A percentile compares a stretch with the other conserved stretches of the same genome.
Conservation (phyloP, 352 stramenopile species). For the Globisporangium rhizosaccharum region DNA sequence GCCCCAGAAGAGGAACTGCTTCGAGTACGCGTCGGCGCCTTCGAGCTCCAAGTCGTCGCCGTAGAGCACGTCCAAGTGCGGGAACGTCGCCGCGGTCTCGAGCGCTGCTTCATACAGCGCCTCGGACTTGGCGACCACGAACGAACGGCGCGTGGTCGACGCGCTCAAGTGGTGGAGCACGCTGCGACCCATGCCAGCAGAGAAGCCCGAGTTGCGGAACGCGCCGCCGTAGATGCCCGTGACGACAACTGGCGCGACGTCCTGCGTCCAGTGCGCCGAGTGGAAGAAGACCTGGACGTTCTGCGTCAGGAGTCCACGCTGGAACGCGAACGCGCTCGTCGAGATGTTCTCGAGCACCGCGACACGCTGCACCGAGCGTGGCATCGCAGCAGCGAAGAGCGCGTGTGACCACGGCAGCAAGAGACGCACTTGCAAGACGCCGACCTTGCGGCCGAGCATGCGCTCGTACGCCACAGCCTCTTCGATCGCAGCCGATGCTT, state of each 20-base stretch:
- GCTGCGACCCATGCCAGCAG: constrained; percentile 56
- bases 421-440: constrained; percentile 67
- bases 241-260: constrained; percentile 32
- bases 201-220: constrained; percentile 61
- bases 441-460: constrained; percentile 69
- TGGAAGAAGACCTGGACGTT: constrained; percentile 74
- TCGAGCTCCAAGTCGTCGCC: constrained; percentile 36
- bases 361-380: constrained; percentile 44
- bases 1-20: constrained; percentile 89
- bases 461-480: constrained; percentile 69
- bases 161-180: constrained; percentile 52
- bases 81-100: constrained; percentile 36
- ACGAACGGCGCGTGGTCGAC: constrained; percentile 42
- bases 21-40: constrained; percentile 49
- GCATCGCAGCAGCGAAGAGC: constrained; percentile 64
- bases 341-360: constrained; percentile 74
- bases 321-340: constrained; percentile 52
- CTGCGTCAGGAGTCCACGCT: constrained; percentile 59
- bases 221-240: constrained; percentile 68
- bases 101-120: constrained; percentile 49
- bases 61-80: constrained; percentile 53
- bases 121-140: constrained; percentile 83
- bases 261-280: constrained; percentile 33
- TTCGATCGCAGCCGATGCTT: constrained; percentile 47
- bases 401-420: constrained; percentile 68